Evolutionary conservation across 1,284 basidiomycete species (phyloP), one percentile per base, ranked within the genome.

Genomic region (Cystobasidium slooffiae): DNA sequence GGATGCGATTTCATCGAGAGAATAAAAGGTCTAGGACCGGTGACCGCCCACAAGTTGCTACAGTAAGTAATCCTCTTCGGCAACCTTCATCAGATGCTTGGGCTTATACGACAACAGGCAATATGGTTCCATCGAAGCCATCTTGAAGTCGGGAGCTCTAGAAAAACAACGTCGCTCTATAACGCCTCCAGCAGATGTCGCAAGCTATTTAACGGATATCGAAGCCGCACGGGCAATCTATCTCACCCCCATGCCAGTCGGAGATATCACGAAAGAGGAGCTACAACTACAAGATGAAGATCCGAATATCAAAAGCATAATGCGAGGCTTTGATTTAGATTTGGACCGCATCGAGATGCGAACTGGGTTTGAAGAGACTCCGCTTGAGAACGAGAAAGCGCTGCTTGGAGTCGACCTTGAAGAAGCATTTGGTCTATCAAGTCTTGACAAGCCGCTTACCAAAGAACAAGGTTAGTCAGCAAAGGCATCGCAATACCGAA

Each of bases 1-100:
- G 75, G 75, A 47, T 65, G 73, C 31, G 75, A 76, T 51, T 76
- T 76, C 51, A 61, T 61, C 20, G 72, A 76, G 22, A 49, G 65
- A 12, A 46, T 76, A 24, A 68, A 47, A 63, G 61, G 72, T 47
- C 46, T 76, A 5, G 75, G 75, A 4, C 64, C 49, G 9, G 58
- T 65, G 7, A 76, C 39, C 1, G 75, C 75, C 10, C 68, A 74
- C 22, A 68, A 76, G 44, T 43, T 74, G 0, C 47, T 76, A 9
- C 16, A 49, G 69, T 68, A 20, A 39, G 72, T 74, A 51, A 16
- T 47, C 2, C 22, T 5, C 37, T 18, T 37, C 43, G 16, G 24
- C 18, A 1, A 53, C 18, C 24, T 12, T 63, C 22, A 22, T 14
- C 55, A 67, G 65, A 67, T 46, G 16, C 22, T 14, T 22, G 20